Percentiles rank a stretch among this genome's conserved stretches.
Conservation (phyloP, 441 rosid genomes). For the Populus trichocarpa region DNA sequence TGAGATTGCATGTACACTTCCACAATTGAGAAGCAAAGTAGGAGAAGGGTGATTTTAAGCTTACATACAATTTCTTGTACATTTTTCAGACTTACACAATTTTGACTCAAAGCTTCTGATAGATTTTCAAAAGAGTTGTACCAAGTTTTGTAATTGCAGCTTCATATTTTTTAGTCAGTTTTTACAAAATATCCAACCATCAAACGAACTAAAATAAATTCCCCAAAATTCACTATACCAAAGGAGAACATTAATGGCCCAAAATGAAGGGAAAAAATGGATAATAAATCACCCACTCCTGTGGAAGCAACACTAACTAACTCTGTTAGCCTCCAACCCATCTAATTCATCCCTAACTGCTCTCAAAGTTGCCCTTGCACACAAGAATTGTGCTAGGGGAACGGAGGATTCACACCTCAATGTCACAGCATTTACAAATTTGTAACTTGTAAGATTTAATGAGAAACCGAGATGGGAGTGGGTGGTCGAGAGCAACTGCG, state of each 20-base stretch:
- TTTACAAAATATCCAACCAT: constrained; percentile 25
- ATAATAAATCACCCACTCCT: constrained; percentile 27
- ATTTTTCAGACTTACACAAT: background rate
- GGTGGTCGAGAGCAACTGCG: constrained; percentile 26
- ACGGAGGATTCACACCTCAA: constrained; percentile 6
- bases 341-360: constrained; percentile 20
- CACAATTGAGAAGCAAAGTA: no score
- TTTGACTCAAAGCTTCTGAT: background rate
- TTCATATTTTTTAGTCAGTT: constrained; percentile 16
- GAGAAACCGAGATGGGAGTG: constrained; percentile 26
- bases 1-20: no score
- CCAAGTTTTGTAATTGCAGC: background rate
- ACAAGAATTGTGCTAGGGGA: constrained; percentile 19
- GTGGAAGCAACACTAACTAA: constrained; percentile 27
- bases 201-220: constrained; percentile 21
- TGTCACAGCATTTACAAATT: constrained; percentile 35
- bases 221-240: constrained; percentile 29
- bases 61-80: background rate
- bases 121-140: constrained; percentile 4
- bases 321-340: constrained; percentile 27
- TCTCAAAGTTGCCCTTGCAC: constrained; percentile 23
- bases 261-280: constrained; percentile 25
- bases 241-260: constrained; percentile 20
- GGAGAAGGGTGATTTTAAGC: no score
- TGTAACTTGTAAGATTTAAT: constrained; percentile 18